Evolutionary conservation across 2,329 filamentous ascomycete genomes (phyloP), one percentile per base, ranked within the genome.

Genomic region (Penicillium sp.): DNA sequence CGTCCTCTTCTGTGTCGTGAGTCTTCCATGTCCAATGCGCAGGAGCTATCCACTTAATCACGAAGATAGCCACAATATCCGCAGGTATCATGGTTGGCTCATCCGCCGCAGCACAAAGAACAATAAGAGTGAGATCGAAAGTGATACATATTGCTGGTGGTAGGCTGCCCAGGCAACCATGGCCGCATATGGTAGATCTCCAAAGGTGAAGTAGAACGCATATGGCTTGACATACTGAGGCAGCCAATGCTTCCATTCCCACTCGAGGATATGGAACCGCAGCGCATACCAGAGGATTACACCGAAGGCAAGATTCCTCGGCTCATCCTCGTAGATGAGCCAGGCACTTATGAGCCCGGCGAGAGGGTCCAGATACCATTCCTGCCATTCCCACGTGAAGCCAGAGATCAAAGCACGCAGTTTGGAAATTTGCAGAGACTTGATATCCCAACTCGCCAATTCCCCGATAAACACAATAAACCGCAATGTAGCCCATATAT

Each of bases 271-370:
- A 4, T 1, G 5, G n/a, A 12, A 37, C 10, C 34, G 34, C 18
- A 37, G 34, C 4, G 23, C 34, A 37, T 3, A 37, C 34, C 34
- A 37, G 15, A 37, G 1, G n/a, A 37, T 4, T 7, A 21, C 18
- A 1, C 17, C 7, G 7, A 10, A 20, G 13, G 34, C 17, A 18
- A 23, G 18, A 24, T n/a, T n/a, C n/a, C n/a, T n/a, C n/a, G n/a
- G n/a, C n/a, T 37, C n/a, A 2, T 63, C 58, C 45, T 65, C 54
- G 32, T 56, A 8, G 18, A 18, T 3, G 34, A 37, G 7, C 10
- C 26, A 40, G 20, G 5, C 1, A 10, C 13, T 7, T 9, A 20
- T 2, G 8, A 40, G 1, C n/a, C n/a, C n/a, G n/a, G n/a, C n/a
- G n/a, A n/a, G n/a, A n/a, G n/a, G n/a, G n/a, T n/a, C n/a, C n/a